Percentiles rank a stretch among this genome's conserved stretches.
These are phyloP conservation scores for Tricladium varicosporioides DNA, from an alignment of 2,329 filamentous ascomycete species.

Conservation along the genomic window DNA sequence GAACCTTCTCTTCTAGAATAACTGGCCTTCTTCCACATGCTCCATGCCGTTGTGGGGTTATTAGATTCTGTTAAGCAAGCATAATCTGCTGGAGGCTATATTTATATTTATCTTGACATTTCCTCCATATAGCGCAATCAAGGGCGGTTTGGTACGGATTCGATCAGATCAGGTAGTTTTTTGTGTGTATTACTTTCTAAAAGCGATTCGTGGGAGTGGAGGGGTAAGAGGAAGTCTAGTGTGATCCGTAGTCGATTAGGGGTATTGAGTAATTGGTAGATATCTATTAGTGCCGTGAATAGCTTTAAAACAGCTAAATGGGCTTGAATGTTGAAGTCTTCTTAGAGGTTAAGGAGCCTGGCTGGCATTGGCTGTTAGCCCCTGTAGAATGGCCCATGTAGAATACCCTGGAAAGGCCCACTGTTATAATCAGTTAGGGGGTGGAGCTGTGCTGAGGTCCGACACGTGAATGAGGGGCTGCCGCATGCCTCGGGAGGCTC, in stretches of 20 bases:
- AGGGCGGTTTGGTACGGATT: slow-evolving; percentile 1
- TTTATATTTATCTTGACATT: neutral
- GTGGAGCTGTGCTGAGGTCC: too few species aligned
- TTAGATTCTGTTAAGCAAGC: neutral
- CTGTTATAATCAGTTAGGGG: neutral
- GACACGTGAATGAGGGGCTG: too few species aligned
- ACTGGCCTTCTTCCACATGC: neutral
- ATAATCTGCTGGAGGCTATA: neutral
- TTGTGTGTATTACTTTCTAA: neutral
- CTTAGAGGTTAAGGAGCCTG: neutral
- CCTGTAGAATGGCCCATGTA: too few species aligned
- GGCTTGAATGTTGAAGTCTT: neutral
- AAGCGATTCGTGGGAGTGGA: neutral
- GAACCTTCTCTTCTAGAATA: neutral
- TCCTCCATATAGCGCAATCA: neutral
- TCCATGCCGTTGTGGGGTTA: neutral
- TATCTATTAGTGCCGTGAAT: neutral
- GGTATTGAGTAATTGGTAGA: neutral
- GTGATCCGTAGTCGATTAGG: neutral
- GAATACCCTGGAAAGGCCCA: neutral
- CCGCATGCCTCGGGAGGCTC: too few species aligned
- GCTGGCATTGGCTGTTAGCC: neutral
- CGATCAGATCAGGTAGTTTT: neutral
- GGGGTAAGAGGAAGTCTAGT: neutral
- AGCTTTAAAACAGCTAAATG: neutral